Evolutionary conservation across 1,284 basidiomycete species (phyloP), one percentile per base, ranked within the genome.

Genomic region (Phaffia rhodozyma): DNA sequence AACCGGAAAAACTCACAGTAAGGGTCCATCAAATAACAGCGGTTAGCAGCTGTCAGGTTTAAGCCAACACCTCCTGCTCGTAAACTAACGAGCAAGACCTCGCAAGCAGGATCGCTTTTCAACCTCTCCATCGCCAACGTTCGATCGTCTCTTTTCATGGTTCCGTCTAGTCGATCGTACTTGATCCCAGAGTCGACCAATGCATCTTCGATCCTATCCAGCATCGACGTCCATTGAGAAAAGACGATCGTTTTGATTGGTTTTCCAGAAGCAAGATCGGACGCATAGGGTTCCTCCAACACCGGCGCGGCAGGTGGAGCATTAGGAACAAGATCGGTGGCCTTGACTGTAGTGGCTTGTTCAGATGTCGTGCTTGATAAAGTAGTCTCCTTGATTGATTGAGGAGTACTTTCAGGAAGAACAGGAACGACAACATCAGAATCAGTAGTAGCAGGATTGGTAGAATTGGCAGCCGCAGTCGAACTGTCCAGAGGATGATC

Each of bases 31-130:
- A 96, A 79, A 74, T 94, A 96, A 25, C 91, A 91, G 34, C 93
- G 83, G 70, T 87, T 87, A 25, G 91, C 91, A n/a, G 89, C 84
- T 0, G 90, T 92, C 60, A 97, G 81, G 74, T 97, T 97, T 66
- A 97, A 78, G 29, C 92, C 96, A 1, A 99, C 96, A 59, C 96
- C 96, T 63, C 96, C 96, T 1, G 96, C 96, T 72, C 94, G 89
- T 68, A 97, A 80, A 71, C 91, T 96, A 69, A 98, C 91, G 38
- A 99, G 82, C 62, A 99, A 80, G 25, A 99, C 89, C 76, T 98
- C 90, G 72, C 87, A 87, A 49, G 79, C 79, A 23, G 87, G 86
- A 69, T 94, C 87, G 63, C 82, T 80, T 75, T 91, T 92, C 67
- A 98, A 81, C 1, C 85, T 83, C 29, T 93, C 88, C 84, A 98